These are phyloP conservation scores for Pulicaria dysenterica DNA, from an alignment of 129 eudicot species.

Conservation along the genomic window DNA sequence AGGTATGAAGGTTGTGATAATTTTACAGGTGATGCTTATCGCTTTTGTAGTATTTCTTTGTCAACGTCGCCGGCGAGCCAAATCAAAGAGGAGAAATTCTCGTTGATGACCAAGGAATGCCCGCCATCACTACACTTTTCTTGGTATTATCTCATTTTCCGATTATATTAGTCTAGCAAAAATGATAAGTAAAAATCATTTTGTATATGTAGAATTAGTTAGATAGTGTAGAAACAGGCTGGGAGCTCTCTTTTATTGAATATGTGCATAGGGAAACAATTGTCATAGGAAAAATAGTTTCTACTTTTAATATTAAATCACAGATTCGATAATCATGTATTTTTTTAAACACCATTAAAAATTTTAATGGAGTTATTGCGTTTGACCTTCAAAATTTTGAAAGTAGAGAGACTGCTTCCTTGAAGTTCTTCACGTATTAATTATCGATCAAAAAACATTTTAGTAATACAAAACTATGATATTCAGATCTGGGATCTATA, in stretches of 20 bases:
- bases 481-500: neutral
- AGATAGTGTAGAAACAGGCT: neutral
- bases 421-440: too few relatives aligned
- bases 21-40: slow-evolving; percentile 59
- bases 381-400: too few relatives aligned
- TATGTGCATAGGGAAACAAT: too few relatives aligned
- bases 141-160: neutral
- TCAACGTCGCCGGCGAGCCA: slow-evolving; percentile 46
- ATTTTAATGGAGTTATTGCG: too few relatives aligned
- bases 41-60: slow-evolving; percentile 46
- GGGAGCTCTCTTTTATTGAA: neutral
- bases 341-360: too few relatives aligned
- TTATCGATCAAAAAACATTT: neutral
- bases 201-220: neutral
- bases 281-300: too few relatives aligned
- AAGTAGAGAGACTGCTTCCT: too few relatives aligned
- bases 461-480: slow-evolving; percentile 10
- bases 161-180: neutral
- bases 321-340: too few relatives aligned
- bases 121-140: neutral
- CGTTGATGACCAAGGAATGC: slow-evolving; percentile 27
- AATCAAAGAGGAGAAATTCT: slow-evolving; percentile 58
- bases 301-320: too few relatives aligned
- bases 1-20: slow-evolving; percentile 73
- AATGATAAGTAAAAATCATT: neutral